Evolutionary conservation across 805 yeast genomes (phyloP).

Genomic region (Yamadazyma paraphyllophila): DNA sequence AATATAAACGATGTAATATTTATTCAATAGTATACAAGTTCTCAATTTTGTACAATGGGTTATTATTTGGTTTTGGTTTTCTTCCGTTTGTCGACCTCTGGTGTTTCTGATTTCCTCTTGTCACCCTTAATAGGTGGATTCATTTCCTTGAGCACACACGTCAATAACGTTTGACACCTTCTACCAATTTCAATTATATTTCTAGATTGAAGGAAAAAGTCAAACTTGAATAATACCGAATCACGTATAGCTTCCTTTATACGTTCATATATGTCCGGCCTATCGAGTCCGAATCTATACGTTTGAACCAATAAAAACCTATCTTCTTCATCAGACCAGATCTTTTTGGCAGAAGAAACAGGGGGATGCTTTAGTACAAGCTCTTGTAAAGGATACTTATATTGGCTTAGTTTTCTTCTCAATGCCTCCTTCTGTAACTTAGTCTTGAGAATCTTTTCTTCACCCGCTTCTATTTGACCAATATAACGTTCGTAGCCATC

Average conservation of each 20-base stretch:
- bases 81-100: slow-evolving; percentile 11
- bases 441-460: slow-evolving; percentile 67
- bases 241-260: slow-evolving; percentile 72
- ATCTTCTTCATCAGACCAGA: slow-evolving; percentile 87
- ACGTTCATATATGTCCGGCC: slow-evolving; percentile 73
- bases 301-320: slow-evolving; percentile 79
- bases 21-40: too few relatives aligned
- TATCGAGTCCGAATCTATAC: slow-evolving; percentile 76
- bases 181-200: slow-evolving; percentile 75
- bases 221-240: slow-evolving; percentile 78
- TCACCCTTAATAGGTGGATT: slow-evolving; percentile 16
- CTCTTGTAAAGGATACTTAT: slow-evolving; percentile 77
- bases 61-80: slow-evolving; percentile 5
- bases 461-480: slow-evolving; percentile 82
- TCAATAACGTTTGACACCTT: slow-evolving; percentile 75
- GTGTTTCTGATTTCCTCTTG: slow-evolving; percentile 13
- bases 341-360: slow-evolving; percentile 55
- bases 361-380: slow-evolving; percentile 71
- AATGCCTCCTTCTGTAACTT: slow-evolving; percentile 76
- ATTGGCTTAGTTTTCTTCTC: slow-evolving; percentile 68
- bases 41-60: too few relatives aligned
- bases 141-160: slow-evolving; percentile 68
- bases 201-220: slow-evolving; percentile 82
- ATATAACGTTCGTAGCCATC: slow-evolving; percentile 88
- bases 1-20: too few relatives aligned